Base-by-base conservation (phyloP, 2,329 filamentous ascomycete genomes). In the Zymoseptoria passerinii region DNA sequence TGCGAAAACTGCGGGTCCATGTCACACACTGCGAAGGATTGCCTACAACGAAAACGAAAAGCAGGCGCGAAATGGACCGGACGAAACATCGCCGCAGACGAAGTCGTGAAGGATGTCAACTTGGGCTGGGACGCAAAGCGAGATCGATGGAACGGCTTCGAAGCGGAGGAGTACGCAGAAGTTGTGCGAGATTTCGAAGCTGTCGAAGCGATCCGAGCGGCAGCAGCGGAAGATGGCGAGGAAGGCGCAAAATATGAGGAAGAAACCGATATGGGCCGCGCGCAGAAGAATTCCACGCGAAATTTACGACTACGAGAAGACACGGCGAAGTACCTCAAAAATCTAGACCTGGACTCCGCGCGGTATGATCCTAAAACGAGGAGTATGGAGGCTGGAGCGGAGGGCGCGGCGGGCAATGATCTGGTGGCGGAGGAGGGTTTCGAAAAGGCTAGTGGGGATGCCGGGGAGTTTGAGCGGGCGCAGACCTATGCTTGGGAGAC, bases 1-100 rank as follows among this genome's bases (percentile, higher is more conserved):
- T 99, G 94, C 77, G 92, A 97, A 75, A 99, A 99, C 76, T 99
- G 94, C 77, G 94, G 94, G 68, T 87, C 91, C 58, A 95, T 97
- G 89, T 91, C 89, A 64, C 94, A 99, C 76, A 95, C 95, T 76
- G 88, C 85, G 55, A 96, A 95, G 71, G 92, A 97, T 70, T 99
- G 94, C 71, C 76, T 99, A 54, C 90, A 87, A 69, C 83, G 94
- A 56, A 94, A 92, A 28, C 84, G 94, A 59, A 95, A 95, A 54
- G 85, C 87, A 58, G 92, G 94, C 62, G 94, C 94, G 9, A 91
- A 87, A 71, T 96, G 88, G 85, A 95, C 92, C 0, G 94, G 94
- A 20, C 87, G 84, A 69, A 88, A 97, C 71, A 99, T 99, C 56
- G 87, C 96, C 71, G 90, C 92, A 28, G 95, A 99, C 72, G 91